Evolutionary conservation across 2,329 filamentous ascomycete genomes (phyloP).

Genomic region (Pyrenochaeta sp.): DNA sequence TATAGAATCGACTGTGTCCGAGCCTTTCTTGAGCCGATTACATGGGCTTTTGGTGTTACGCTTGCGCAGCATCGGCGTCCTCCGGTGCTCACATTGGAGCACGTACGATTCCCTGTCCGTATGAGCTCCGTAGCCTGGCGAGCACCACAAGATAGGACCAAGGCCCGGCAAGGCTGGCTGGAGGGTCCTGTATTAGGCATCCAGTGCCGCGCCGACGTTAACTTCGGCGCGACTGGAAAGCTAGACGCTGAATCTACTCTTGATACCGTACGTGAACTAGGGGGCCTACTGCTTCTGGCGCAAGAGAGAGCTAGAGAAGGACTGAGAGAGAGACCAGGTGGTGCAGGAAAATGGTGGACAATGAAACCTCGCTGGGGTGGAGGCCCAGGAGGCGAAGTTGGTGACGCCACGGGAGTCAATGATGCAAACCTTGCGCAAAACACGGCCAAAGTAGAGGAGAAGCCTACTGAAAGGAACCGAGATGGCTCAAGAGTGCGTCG

Average conservation of each 20-base stretch:
- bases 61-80: conserved; percentile 57
- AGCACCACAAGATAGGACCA: conserved; percentile 60
- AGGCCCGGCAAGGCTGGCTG: conserved; percentile 63
- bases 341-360: conserved; percentile 69
- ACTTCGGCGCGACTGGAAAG: conserved; percentile 55
- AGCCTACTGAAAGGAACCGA: conserved; percentile 34
- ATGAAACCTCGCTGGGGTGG: conserved; percentile 66
- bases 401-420: conserved; percentile 37
- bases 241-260: conserved; percentile 50
- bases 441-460: conserved; percentile 45
- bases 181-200: conserved; percentile 67
- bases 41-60: conserved; percentile 66
- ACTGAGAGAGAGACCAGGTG: conserved; percentile 57
- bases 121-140: conserved; percentile 64
- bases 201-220: conserved; percentile 64
- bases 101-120: conserved; percentile 64
- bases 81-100: conserved; percentile 58
- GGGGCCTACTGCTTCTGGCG: conserved; percentile 64
- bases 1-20: conserved; percentile 65
- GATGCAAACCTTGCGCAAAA: conserved; percentile 34
- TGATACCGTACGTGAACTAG: conserved; percentile 66
- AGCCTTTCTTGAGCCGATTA: conserved; percentile 65
- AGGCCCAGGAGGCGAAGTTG: conserved; percentile 56
- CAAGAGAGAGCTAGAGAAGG: conserved; percentile 69
- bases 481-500: conserved; percentile 46